phyloP scores from a whole-genome alignment of 108 stramenopile genomes.

The Fragilariopsis cylindrus region DNA sequence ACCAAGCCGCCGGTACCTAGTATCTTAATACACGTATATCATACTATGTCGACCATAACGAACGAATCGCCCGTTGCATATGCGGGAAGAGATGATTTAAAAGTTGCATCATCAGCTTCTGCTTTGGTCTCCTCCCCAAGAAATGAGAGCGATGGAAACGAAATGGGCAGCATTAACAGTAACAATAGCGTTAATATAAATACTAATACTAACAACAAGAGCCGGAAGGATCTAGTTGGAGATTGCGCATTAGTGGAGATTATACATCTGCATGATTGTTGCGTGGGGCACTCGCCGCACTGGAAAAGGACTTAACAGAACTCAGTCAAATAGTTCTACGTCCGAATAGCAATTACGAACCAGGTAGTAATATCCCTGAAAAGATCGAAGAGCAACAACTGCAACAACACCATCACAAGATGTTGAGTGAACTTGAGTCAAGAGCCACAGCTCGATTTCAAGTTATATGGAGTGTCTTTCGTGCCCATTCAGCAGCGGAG shows the following conservation, averaged over 20 bases:
- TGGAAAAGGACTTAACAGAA: constrained; percentile 67
- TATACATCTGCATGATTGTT: constrained; percentile 89
- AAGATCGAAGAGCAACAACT: not conserved
- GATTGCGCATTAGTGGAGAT: constrained; percentile 89
- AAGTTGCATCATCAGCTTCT: not conserved
- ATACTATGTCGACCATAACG: constrained; percentile 1
- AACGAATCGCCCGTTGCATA: not conserved
- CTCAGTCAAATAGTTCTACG: constrained; percentile 38
- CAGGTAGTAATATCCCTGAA: not conserved
- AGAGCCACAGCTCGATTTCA: constrained; percentile 83
- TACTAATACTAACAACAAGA: constrained; percentile 9
- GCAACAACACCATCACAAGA: constrained; percentile 10
- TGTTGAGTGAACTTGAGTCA: constrained; percentile 53
- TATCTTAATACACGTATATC: not conserved
- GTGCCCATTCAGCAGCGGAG: constrained; percentile 93
- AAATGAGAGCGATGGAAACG: not conserved
- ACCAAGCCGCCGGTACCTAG: too few relatives aligned
- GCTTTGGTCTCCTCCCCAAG: not conserved
- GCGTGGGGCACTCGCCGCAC: constrained; percentile 70
- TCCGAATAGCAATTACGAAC: not conserved
- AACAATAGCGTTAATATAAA: not conserved
- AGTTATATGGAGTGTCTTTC: constrained; percentile 93
- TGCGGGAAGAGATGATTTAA: too few relatives aligned
- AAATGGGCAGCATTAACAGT: not conserved
- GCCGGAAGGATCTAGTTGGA: constrained; percentile 59